A percentile compares a stretch with the other conserved stretches of the same genome.
phyloP scores from a whole-genome alignment of 768 basidiomycete species.

The Pluteus cervinus region DNA sequence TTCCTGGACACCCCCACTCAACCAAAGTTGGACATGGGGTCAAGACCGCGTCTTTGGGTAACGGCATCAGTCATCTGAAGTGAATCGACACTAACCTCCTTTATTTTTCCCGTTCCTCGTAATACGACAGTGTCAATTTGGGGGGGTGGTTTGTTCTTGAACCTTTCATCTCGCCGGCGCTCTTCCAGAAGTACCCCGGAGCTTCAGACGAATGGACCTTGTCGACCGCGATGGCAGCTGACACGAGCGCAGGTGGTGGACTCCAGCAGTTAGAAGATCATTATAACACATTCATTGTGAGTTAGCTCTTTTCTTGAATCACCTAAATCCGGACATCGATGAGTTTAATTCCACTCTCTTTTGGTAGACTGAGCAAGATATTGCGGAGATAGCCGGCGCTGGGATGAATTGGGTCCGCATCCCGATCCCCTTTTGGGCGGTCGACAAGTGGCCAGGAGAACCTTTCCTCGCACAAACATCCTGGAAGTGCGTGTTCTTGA shows the following conservation, averaged over 20 bases:
- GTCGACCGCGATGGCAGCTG: slow-evolving; percentile 57
- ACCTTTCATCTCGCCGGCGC: slow-evolving; percentile 65
- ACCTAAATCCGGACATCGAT: not conserved
- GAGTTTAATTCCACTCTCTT: not conserved
- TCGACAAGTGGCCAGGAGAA: slow-evolving; percentile 69
- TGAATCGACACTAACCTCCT: not conserved
- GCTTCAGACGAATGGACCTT: slow-evolving; percentile 66
- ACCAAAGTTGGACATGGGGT: slow-evolving; percentile 63
- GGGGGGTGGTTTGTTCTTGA: slow-evolving; percentile 74
- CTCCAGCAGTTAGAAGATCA: slow-evolving; percentile 66
- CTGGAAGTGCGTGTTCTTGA: slow-evolving; percentile 62
- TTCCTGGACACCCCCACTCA: slow-evolving; percentile 68
- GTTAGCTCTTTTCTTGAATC: slow-evolving; percentile 18
- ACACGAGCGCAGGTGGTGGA: slow-evolving; percentile 50
- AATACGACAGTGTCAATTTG: slow-evolving; percentile 61
- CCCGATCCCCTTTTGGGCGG: slow-evolving; percentile 83
- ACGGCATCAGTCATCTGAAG: not conserved
- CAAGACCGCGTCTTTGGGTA: slow-evolving; percentile 41
- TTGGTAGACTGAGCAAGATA: slow-evolving; percentile 74
- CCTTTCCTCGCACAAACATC: slow-evolving; percentile 70
- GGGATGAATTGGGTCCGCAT: slow-evolving; percentile 82
- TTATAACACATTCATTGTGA: slow-evolving; percentile 78
- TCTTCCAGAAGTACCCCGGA: slow-evolving; percentile 55
- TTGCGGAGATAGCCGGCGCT: slow-evolving; percentile 80
- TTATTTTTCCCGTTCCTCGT: too few relatives aligned